phyloP scores from a whole-genome alignment of 305 asterid genomes.

The Lippia alba region DNA sequence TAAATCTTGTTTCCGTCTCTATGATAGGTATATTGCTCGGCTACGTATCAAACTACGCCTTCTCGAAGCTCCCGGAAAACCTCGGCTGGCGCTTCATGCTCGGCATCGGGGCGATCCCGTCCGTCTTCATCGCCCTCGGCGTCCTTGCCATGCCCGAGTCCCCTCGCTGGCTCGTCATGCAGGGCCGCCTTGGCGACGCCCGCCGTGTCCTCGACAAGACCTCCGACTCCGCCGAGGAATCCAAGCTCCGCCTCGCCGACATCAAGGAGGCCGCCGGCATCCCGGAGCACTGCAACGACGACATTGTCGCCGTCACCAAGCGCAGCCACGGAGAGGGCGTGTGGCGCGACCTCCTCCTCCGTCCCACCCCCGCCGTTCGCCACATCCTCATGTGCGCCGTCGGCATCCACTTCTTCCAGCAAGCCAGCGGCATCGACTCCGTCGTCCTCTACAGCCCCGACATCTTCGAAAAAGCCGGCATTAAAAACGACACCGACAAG shows the following conservation, averaged over 20 bases:
- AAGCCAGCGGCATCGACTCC: slow-evolving; percentile 75
- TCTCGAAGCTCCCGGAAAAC: slow-evolving; percentile 62
- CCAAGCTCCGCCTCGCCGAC: slow-evolving; percentile 59
- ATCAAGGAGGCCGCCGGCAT: slow-evolving; percentile 81
- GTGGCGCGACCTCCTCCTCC: slow-evolving; percentile 69
- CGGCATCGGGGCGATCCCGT: slow-evolving; percentile 82
- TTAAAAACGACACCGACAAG: slow-evolving; percentile 40
- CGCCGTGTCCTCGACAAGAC: slow-evolving; percentile 70
- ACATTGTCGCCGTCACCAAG: slow-evolving; percentile 51
- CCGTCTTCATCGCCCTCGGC: slow-evolving; percentile 63
- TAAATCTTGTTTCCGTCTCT: too few relatives aligned
- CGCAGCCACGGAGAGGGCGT: slow-evolving; percentile 57
- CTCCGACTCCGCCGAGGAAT: slow-evolving; percentile 71
- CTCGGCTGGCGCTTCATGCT: slow-evolving; percentile 89
- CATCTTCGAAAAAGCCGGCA: slow-evolving; percentile 65
- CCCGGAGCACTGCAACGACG: slow-evolving; percentile 67
- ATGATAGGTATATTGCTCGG: slow-evolving; percentile 71
- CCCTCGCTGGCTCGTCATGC: slow-evolving; percentile 95
- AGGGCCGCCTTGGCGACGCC: slow-evolving; percentile 87
- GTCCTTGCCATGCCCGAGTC: slow-evolving; percentile 92
- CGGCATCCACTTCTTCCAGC: slow-evolving; percentile 81
- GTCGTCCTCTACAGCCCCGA: slow-evolving; percentile 77
- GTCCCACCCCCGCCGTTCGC: slow-evolving; percentile 67
- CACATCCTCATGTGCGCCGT: slow-evolving; percentile 65
- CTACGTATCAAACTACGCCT: slow-evolving; percentile 69